Evolutionary conservation across 768 basidiomycete species (phyloP), one percentile per base, ranked within the genome.

Genomic region (Sistotremastrum suecicum): DNA sequence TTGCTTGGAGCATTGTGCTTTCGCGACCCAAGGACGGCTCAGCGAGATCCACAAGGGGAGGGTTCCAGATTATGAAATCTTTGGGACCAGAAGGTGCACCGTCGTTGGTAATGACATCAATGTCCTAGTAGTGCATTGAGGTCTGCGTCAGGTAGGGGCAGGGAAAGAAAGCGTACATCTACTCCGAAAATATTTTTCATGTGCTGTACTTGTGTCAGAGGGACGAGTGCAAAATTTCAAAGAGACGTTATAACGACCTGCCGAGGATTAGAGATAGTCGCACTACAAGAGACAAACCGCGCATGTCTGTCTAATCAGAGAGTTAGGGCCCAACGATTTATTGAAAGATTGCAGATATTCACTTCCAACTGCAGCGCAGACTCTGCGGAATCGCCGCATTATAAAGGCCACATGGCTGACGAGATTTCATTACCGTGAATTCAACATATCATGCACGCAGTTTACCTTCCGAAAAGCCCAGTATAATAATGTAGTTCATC

Each of bases 401-500:
- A 91, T 74, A 48, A 80, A 75, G 0, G 88, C 85, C 12, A 87
- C 80, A 55, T 92, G 87, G 51, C 84, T 88, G 51, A 37, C 29
- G 6, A 34, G 9, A 45, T 34, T 20, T 40, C 42, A 51, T 44
- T 6, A 12, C 43, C 11, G 34, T 34, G 33, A 39, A n/a, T 7
- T 29, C 45, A 44, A 37, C 10, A 11, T 3, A 30, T 11, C 34
- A 38, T 12, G 28, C 39, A 48, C 51, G 28, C 31, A 41, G 7
- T 9, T 45, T 51, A 82, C 85, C 83, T 87, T 51, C 88, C 90
- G 43, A 91, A 71, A 7, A 83, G 62, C 36, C 82, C 80, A 1
- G 76, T 70, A 55, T 94, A 92, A 56, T 86, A 90, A 59, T 94
- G 89, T 34, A 92, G 58, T 57, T 94, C 89, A 55, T 91, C 85